These are phyloP conservation scores for Pistacia vera DNA, from an alignment of 345 rosid species.

Conservation along the genomic window DNA sequence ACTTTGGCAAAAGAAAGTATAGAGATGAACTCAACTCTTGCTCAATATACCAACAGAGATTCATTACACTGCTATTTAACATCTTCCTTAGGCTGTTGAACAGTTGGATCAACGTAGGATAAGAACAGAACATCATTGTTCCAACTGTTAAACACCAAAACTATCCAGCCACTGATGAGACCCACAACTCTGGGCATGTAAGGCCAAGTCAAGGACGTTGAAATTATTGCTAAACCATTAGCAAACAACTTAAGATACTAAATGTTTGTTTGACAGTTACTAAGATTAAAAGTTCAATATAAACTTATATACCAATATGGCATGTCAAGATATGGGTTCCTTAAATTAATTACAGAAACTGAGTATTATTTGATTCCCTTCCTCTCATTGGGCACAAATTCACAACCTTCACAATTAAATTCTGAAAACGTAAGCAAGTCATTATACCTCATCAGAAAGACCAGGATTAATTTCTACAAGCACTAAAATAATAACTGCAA, in stretches of 20 bases:
- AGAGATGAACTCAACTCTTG: neutral
- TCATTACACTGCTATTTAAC: neutral
- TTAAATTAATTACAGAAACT: neutral
- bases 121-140: neutral
- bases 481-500: too few species aligned
- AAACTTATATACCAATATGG: neutral
- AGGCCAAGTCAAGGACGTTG: too few species aligned
- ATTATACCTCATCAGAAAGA: too few species aligned
- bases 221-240: neutral
- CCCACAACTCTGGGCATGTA: neutral
- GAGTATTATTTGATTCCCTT: neutral
- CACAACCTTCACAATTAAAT: conserved; percentile 18
- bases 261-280: neutral
- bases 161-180: neutral
- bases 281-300: neutral
- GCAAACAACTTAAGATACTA: neutral
- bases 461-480: too few species aligned
- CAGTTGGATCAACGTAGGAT: neutral
- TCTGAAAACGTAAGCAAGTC: too few species aligned
- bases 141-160: neutral
- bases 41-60: neutral
- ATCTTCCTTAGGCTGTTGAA: neutral
- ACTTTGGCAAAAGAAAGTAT: neutral
- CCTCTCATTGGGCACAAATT: neutral
- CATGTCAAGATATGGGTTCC: neutral